Base-by-base conservation (phyloP, 2,329 filamentous ascomycete species). In the Fusarium oligoseptatum region DNA sequence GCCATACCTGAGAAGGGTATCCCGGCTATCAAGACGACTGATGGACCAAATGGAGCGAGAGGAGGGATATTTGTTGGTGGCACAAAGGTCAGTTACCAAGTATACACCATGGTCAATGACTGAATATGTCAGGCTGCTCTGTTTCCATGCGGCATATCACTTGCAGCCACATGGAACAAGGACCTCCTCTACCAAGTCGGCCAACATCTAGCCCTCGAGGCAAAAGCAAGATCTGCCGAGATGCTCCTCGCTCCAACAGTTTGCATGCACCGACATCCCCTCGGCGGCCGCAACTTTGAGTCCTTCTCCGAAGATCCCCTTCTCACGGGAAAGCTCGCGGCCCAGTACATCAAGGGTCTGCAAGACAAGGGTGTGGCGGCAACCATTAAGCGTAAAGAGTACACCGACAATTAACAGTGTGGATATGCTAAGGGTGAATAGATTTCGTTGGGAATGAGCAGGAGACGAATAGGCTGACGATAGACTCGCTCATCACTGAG, bases 231-330 rank as follows among this genome's bases (percentile, higher is more conserved):
- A 78, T 93, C 93, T 7, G 92, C 93, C 32, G 88, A 95, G 69
- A 88, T 95, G 37, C 86, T 95, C 6, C 87, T 96, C 10, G 94
- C 92, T 0, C 94, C 93, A 3, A 95, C 94, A 1, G 91, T 95
- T 37, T 95, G 94, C 84, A 92, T 95, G 86, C 94, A 97, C 78
- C 90, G 94, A 17, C 93, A 93, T 60, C 94, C 94, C 0, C 87
- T 97, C 0, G 94, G 94, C n/a, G 94, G 94, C 20, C 89, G 94
- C 69, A 95, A 95, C 73, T 97, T 97, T 76, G 94, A 97, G 82
- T 95, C 94, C 0, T 97, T 95, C 81, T 95, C 93, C 0, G 94
- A 97, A 81, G 94, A 97, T 75, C 94, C 94, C 0, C 88, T 92
- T 11, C 87, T 97, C 6, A 94, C 93, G 0, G 93, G 93, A 36